Evolutionary conservation across 192 early-diverging fungal species (phyloP).

Genomic region (Backusella mclennaniae): DNA sequence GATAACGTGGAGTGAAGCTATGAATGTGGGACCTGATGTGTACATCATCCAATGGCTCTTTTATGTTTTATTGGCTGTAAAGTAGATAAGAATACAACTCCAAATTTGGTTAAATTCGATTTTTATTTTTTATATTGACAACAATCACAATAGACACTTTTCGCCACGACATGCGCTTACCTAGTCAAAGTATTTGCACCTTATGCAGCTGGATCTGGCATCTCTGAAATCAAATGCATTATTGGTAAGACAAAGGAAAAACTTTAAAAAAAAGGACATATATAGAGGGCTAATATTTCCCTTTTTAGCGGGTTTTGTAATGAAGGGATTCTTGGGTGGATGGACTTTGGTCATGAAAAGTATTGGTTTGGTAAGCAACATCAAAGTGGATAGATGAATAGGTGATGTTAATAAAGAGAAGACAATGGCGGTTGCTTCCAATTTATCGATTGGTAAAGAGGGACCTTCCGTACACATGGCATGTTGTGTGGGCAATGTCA

Average conservation of each 20-base stretch:
- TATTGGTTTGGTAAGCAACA: slow-evolving; percentile 67
- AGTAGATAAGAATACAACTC: slow-evolving; percentile 1
- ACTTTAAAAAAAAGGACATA: background rate
- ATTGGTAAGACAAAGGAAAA: slow-evolving; percentile 42
- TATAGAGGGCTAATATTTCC: background rate
- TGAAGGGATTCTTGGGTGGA: slow-evolving; percentile 88
- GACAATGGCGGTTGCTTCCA: slow-evolving; percentile 83
- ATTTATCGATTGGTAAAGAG: slow-evolving; percentile 92
- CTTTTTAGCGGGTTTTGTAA: slow-evolving; percentile 79
- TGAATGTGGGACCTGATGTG: slow-evolving; percentile 47
- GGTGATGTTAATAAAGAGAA: slow-evolving; percentile 2
- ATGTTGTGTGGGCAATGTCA: slow-evolving; percentile 89
- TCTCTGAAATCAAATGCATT: slow-evolving; percentile 88
- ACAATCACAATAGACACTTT: slow-evolving; percentile 45
- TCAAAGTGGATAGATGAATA: no score
- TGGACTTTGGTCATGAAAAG: slow-evolving; percentile 93
- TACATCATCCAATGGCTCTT: slow-evolving; percentile 75
- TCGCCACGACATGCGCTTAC: slow-evolving; percentile 72
- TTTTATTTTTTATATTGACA: slow-evolving; percentile 1
- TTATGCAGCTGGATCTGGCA: slow-evolving; percentile 93
- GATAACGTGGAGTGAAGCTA: slow-evolving; percentile 66
- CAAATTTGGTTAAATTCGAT: background rate
- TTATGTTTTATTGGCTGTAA: slow-evolving; percentile 69
- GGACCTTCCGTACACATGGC: slow-evolving; percentile 96
- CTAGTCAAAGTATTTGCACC: slow-evolving; percentile 78